Conservation (phyloP, 2,329 filamentous ascomycete species). For the Pseudonectria buxi region DNA sequence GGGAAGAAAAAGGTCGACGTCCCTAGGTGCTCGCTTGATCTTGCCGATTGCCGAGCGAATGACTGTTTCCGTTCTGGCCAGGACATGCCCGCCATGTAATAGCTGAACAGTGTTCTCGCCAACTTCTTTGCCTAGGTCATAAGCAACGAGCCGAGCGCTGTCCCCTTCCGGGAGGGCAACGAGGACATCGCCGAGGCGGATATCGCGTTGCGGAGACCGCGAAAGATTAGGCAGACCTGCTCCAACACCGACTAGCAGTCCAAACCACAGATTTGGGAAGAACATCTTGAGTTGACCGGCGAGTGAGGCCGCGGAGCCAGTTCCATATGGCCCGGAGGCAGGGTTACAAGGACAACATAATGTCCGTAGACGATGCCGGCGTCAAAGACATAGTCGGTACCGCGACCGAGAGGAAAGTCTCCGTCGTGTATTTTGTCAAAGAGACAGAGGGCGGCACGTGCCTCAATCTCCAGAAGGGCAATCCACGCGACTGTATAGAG, state of each 20-base stretch:
- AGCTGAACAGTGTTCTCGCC: no score
- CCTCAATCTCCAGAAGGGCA: constrained; percentile 29
- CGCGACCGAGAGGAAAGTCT: constrained; percentile 24
- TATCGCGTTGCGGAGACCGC: constrained; percentile 21
- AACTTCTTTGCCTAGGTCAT: no score
- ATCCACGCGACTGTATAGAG: constrained; percentile 23
- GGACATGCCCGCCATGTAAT: no score
- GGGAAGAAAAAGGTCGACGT: no score
- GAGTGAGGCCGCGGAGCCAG: constrained; percentile 26
- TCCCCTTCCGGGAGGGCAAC: constrained; percentile 17
- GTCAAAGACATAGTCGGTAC: constrained; percentile 28
- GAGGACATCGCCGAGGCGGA: constrained; percentile 31
- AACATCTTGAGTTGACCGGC: constrained; percentile 28
- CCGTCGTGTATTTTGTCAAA: constrained; percentile 22
- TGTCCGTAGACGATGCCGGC: constrained; percentile 28
- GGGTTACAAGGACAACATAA: constrained; percentile 31
- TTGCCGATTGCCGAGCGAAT: no score
- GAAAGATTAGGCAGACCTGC: constrained; percentile 25
- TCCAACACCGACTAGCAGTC: constrained; percentile 32
- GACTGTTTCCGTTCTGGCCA: no score
- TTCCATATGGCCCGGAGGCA: constrained; percentile 31
- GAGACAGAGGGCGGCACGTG: constrained; percentile 24
- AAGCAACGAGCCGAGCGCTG: no score
- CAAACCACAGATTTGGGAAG: constrained; percentile 33
- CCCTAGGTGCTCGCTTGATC: no score